Evolutionary conservation across 768 basidiomycete species (phyloP).

Genomic region (Chalciporus sphaerocephalus): DNA sequence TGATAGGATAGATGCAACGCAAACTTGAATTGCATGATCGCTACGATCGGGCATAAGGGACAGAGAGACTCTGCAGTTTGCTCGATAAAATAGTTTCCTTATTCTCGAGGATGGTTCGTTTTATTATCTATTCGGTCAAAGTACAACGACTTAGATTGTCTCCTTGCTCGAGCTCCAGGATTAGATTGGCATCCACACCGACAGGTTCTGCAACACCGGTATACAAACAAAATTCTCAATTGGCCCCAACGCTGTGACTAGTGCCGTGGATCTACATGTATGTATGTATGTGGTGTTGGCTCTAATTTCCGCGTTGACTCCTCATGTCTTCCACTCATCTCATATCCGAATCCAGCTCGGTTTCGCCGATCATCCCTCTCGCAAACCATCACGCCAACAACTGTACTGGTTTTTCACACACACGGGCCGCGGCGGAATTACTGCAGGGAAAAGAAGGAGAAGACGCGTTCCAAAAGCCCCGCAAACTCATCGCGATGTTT

Average conservation of each 20-base stretch:
- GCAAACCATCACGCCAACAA: constrained; percentile 54
- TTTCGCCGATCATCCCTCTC: constrained; percentile 62
- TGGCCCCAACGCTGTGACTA: constrained; percentile 63
- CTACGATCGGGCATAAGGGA: constrained; percentile 65
- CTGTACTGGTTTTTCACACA: constrained; percentile 71
- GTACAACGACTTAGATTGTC: constrained; percentile 62
- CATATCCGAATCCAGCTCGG: constrained; percentile 44
- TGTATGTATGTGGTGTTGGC: constrained; percentile 28
- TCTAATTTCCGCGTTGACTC: constrained; percentile 10
- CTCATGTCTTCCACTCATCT: constrained; percentile 1
- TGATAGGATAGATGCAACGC: constrained; percentile 83
- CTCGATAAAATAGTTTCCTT: constrained; percentile 68
- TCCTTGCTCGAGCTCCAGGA: constrained; percentile 69
- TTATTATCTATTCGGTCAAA: constrained; percentile 69
- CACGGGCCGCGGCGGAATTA: constrained; percentile 61
- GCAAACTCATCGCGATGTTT: constrained; percentile 70
- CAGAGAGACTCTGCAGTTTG: constrained; percentile 65
- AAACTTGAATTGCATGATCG: constrained; percentile 76
- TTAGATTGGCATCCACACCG: constrained; percentile 76
- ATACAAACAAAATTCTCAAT: constrained; percentile 81
- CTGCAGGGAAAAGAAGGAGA: constrained; percentile 67
- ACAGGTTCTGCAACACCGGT: constrained; percentile 85
- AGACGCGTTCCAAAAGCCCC: constrained; percentile 76
- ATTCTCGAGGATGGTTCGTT: constrained; percentile 90
- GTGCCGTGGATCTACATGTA: constrained; percentile 69